Evolutionary conservation across 306 rosid species (phyloP).

Genomic region (Astragalus glycyphyllos): DNA sequence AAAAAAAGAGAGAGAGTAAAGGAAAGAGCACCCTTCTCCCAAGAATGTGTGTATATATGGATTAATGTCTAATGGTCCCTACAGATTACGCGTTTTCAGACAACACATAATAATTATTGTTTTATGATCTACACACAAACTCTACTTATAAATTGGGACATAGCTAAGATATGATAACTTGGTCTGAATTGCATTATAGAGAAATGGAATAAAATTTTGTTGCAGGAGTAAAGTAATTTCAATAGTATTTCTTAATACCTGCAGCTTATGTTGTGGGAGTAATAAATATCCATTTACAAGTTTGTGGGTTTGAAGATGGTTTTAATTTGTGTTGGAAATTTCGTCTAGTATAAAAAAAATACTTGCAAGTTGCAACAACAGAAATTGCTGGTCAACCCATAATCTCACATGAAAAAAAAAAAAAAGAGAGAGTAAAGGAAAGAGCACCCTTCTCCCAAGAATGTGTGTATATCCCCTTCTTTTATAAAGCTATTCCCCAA

Average conservation of each 20-base stretch:
- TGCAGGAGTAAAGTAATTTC: too few species aligned
- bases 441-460: constrained; percentile 4
- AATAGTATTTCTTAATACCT: too few species aligned
- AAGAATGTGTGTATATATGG: not conserved
- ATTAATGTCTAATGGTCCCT: too few species aligned
- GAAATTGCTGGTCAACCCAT: constrained; percentile 46
- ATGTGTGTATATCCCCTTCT: too few species aligned
- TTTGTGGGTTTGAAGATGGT: constrained; percentile 13
- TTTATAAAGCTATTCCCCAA: too few species aligned
- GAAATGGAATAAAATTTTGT: not conserved
- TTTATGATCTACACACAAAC: not conserved
- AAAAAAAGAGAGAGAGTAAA: not conserved
- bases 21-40: constrained; percentile 2
- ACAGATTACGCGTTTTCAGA: constrained; percentile 62
- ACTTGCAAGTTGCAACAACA: too few species aligned
- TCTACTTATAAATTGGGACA: not conserved
- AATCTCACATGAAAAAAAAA: constrained; percentile 4
- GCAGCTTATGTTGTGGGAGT: constrained; percentile 14
- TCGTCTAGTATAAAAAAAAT: too few species aligned
- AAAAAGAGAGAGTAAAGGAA: not conserved
- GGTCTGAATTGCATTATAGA: not conserved
- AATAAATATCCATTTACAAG: constrained; percentile 4
- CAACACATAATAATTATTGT: constrained; percentile 38
- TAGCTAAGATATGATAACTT: not conserved
- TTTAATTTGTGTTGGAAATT: not conserved